Base-by-base conservation (phyloP, 106 monocot genomes). In the Amphibolis antarctica region DNA sequence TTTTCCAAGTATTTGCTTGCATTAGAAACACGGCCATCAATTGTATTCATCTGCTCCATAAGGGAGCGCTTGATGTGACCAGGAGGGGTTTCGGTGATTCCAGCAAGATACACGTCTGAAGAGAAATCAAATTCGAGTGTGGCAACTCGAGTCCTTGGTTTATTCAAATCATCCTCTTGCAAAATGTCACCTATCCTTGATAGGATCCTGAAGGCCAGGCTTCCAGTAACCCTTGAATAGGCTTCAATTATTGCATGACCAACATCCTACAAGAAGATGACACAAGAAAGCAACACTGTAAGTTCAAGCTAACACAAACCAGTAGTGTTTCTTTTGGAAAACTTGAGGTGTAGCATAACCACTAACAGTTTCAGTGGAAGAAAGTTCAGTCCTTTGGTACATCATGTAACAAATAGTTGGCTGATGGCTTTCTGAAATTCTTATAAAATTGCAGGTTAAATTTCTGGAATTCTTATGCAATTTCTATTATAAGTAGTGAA, bases 91-190 rank as follows among this genome's bases (percentile, higher is more conserved):
- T 89, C 89, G 4, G 79, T 77, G 66, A 86, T 79, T 24, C 93
- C 93, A 6, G 89, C 80, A 22, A 94, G 86, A 66, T 86, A 89
- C 1, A 86, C 85, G 15, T 88, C 81, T 0, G 93, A 94, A 14
- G 73, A 77, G 48, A 94, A 72, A 60, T 98, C 96, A 28, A 98
- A 87, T 63, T 85, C 82, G 59, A 91, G 80, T 0, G 68, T 83
- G 14, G 85, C 66, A 42, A 83, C 77, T 5, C 90, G 86, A 55
- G 82, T 98, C 1, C 74, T 78, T 20, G 98, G 85, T 69, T 85
- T 87, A 72, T 77, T 84, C 70, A 88, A 15, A 29, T 98, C 91
- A 64, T 98, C 98, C 46, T 91, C 98, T 68, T 88, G 80, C 59
- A 99, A 26, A 18, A 99, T 77, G 21, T 99, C 98, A 25, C 82